A percentile compares a stretch with the other conserved stretches of the same genome.
phyloP scores from a whole-genome alignment of 148 eudicot species.

The Oxyria digyna region DNA sequence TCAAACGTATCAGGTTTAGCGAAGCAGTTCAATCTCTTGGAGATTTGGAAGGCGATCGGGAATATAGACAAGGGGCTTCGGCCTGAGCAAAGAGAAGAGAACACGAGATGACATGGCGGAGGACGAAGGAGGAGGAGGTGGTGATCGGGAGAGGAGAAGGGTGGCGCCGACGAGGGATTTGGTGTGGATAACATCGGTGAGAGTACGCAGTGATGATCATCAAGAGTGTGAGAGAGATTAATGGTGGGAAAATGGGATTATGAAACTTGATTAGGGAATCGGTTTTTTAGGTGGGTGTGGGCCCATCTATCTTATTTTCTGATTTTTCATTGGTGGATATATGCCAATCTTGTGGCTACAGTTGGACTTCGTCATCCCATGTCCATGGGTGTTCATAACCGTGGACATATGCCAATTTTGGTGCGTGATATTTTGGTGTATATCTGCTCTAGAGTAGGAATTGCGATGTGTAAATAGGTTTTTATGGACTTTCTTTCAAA shows the following conservation, averaged over 20 bases:
- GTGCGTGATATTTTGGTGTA: too few relatives aligned
- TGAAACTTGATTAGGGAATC: neutral
- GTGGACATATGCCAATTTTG: too few relatives aligned
- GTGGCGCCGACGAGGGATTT: constrained; percentile 21
- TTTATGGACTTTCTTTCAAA: too few relatives aligned
- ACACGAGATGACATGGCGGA: constrained; percentile 11
- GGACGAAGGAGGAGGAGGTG: constrained; percentile 5
- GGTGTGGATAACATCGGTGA: constrained; percentile 23
- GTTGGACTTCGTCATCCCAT: neutral
- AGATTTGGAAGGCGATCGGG: constrained; percentile 15
- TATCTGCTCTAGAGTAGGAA: too few relatives aligned
- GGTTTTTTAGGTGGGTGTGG: neutral
- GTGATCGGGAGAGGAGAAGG: constrained; percentile 8
- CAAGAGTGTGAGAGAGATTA: neutral
- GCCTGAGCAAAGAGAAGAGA: constrained; percentile 9
- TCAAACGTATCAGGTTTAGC: constrained; percentile 36
- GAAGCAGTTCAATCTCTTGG: constrained; percentile 18
- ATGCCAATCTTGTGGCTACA: neutral
- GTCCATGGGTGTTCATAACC: too few relatives aligned
- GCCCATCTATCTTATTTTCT: neutral
- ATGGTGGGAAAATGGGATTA: neutral
- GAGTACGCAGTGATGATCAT: neutral
- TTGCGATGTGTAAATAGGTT: too few relatives aligned
- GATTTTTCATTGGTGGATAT: neutral
- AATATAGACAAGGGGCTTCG: constrained; percentile 9